Evolutionary conservation across 768 basidiomycete species (phyloP), one percentile per base, ranked within the genome.

Genomic region (Sarcodon sp.): DNA sequence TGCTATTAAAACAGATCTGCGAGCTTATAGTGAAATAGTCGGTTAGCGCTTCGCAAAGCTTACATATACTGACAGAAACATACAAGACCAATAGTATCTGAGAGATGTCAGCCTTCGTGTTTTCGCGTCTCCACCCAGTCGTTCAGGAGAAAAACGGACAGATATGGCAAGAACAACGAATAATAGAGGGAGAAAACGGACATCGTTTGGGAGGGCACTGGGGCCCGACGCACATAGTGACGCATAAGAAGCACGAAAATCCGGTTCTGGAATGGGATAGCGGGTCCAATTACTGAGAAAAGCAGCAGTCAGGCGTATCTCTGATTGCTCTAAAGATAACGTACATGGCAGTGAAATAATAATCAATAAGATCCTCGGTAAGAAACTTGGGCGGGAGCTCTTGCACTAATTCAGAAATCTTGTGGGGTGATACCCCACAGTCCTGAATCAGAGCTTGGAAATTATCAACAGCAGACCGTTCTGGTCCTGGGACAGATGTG

Each of bases 31-130:
- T 8, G 43, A 48, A 51, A 53, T 47, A 13, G 39, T 16, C 55
- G 13, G 61, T 52, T 32, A 55, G 44, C 39, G 36, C 6, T 44
- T 34, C 34, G 48, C 35, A 35, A 39, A 37, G 50, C 43, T 47
- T 27, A n/a, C n/a, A n/a, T n/a, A 3, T 27, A 27, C 2, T 27
- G 21, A 2, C 41, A 41, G 36, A 10, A 38, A 74, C 90, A 65
- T 59, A 93, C 90, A 93, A 47, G 85, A 88, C 92, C 92, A 97
- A 59, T 96, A 94, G 68, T 90, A 94, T 51, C 90, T 77, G 45
- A 90, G 66, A 35, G 89, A 91, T 7, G 85, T 89, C 27, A 90
- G 69, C 58, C 86, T 73, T 47, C 86, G 71, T 39, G 69, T 78
- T 43, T 80, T 75, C 49, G 83, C 77, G 62, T 91, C 87, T 1